Conservation (phyloP, 495 filamentous ascomycete species). For the Penicillium steckii region DNA sequence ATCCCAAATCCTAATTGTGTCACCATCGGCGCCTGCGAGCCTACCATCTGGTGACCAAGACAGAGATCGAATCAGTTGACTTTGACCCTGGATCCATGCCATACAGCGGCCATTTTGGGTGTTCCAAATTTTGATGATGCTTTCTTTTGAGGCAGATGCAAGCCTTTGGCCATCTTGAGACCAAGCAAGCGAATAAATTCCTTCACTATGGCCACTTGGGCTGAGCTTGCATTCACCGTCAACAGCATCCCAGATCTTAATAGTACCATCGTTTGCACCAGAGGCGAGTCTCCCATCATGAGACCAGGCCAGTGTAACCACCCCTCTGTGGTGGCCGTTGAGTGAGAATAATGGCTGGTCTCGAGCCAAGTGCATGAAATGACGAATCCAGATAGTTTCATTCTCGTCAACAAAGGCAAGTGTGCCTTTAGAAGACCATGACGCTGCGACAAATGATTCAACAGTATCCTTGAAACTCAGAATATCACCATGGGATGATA, state of each 20-base stretch:
- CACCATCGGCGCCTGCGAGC: constrained; percentile 2
- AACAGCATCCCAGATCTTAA: constrained; percentile 1
- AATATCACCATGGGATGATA: neutral
- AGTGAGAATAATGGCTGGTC: neutral
- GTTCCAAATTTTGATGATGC: constrained; percentile 1
- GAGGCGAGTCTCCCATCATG: constrained; percentile 1
- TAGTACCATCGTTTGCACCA: neutral
- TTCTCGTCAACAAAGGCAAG: neutral
- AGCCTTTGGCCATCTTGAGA: neutral
- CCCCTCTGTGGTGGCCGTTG: neutral
- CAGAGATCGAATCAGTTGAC: neutral
- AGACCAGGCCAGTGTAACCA: constrained; percentile 1
- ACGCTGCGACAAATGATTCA: neutral
- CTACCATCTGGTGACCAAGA: constrained; percentile 3
- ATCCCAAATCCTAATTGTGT: constrained; percentile 4
- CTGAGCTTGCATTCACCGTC: neutral
- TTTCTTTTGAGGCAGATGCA: neutral
- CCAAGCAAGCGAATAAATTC: neutral
- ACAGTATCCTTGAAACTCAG: neutral
- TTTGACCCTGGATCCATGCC: neutral
- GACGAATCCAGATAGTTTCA: neutral
- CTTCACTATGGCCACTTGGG: neutral
- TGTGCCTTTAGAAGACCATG: neutral
- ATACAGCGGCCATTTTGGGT: neutral
- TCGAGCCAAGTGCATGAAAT: neutral